Percentiles rank a stretch among this genome's conserved stretches.
Evolutionary conservation across 2,329 filamentous ascomycete genomes (phyloP).

Genomic region (Leptographium radiaticola): DNA sequence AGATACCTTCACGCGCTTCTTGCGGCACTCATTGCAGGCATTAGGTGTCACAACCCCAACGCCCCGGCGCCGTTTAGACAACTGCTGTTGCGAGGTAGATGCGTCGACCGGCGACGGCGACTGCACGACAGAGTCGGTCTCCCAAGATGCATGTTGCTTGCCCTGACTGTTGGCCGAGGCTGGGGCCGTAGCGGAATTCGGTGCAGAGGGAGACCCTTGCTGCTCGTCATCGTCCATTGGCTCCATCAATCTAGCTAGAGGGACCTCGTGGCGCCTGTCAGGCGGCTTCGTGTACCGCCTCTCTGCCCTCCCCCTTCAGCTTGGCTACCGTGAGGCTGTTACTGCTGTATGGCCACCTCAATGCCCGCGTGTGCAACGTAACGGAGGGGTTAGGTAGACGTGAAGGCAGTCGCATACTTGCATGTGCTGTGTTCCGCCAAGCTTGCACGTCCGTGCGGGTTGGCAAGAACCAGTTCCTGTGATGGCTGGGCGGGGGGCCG

Average conservation of each 20-base stretch:
- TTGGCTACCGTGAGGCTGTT: no score
- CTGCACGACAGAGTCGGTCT: background rate
- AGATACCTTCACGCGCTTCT: conserved; percentile 46
- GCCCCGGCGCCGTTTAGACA: conserved; percentile 36
- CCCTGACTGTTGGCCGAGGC: background rate
- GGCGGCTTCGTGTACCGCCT: no score
- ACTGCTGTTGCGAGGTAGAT: background rate
- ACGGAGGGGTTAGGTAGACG: no score
- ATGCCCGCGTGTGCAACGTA: no score
- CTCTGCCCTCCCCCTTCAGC: no score
- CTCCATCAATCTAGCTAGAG: background rate
- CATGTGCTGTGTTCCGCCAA: no score
- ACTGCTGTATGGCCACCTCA: no score
- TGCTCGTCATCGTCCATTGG: background rate
- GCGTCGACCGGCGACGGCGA: background rate
- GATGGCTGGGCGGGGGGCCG: no score
- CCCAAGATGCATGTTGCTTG: background rate
- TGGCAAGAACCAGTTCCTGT: no score
- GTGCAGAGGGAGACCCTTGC: background rate
- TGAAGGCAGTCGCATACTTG: no score
- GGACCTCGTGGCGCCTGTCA: background rate
- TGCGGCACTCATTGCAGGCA: conserved; percentile 48
- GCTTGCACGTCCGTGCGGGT: no score
- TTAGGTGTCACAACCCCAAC: conserved; percentile 45
- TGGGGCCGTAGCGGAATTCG: background rate